These are phyloP conservation scores for Inga oerstediana DNA, from an alignment of 306 rosid genomes.

Conservation along the genomic window DNA sequence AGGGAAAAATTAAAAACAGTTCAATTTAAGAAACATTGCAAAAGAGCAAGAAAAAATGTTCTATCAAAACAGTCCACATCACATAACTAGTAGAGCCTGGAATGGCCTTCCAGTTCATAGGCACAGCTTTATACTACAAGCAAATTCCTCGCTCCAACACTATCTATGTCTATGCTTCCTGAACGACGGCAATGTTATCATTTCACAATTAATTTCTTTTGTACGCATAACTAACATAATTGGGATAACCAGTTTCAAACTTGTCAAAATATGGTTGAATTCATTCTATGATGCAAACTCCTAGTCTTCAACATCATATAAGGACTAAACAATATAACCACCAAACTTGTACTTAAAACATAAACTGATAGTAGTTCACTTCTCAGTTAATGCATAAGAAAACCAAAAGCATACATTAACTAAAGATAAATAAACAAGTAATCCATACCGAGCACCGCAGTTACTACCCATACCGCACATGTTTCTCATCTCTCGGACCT, in stretches of 20 bases:
- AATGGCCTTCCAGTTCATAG: background rate
- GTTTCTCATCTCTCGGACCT: conserved; percentile 30
- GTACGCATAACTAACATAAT: background rate
- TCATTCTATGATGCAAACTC: background rate
- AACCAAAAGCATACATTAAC: background rate
- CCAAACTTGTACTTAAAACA: background rate
- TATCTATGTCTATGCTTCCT: background rate
- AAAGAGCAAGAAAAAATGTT: background rate
- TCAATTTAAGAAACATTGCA: background rate
- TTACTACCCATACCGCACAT: conserved; percentile 18
- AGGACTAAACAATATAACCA: background rate
- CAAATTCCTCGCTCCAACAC: background rate
- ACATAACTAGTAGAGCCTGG: background rate
- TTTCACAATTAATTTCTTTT: conserved; percentile 4
- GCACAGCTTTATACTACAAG: conserved; percentile 1
- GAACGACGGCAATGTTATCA: background rate
- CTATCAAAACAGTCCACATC: background rate
- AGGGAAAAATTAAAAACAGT: background rate
- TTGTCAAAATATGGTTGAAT: background rate
- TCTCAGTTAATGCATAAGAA: background rate
- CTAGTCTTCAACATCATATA: background rate
- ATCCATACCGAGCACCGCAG: conserved; percentile 32
- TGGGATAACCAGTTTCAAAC: background rate
- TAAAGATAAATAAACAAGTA: background rate
- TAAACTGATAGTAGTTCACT: background rate